These are phyloP conservation scores for Rhizopus arrhizus DNA, from an alignment of 371 early-diverging fungal species.

Conservation along the genomic window DNA sequence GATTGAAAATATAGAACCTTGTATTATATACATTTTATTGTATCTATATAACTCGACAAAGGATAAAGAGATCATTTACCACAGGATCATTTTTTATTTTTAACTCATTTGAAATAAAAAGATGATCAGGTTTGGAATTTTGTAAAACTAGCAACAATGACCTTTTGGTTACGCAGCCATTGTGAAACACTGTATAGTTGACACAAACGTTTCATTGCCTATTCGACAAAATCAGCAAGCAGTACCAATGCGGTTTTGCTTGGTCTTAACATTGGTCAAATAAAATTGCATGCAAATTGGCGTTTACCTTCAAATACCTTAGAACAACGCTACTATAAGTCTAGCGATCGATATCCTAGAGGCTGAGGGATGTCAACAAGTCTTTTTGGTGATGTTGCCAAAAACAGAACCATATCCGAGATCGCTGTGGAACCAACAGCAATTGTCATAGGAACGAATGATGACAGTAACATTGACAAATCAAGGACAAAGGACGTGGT, in stretches of 20 bases:
- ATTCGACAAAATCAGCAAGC: not conserved
- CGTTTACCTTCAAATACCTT: not conserved
- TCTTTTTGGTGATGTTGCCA: slow-evolving; percentile 1
- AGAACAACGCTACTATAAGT: slow-evolving; percentile 1
- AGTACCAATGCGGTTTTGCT: not conserved
- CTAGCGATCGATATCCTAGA: not conserved
- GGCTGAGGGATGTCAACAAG: no score
- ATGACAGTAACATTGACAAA: slow-evolving; percentile 3
- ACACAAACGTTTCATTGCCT: not conserved
- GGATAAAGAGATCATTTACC: no score
- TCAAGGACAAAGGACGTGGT: slow-evolving; percentile 7
- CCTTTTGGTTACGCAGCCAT: no score
- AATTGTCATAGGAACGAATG: slow-evolving; percentile 1
- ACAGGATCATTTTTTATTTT: no score
- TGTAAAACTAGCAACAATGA: no score
- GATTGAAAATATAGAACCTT: no score
- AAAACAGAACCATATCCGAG: slow-evolving; percentile 22
- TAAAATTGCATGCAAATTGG: slow-evolving; percentile 12
- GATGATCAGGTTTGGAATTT: no score
- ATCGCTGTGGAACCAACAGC: slow-evolving; percentile 6
- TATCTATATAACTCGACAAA: no score
- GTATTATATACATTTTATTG: no score
- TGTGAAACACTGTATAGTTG: no score
- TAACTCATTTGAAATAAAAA: no score
- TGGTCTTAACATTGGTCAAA: not conserved